Evolutionary conservation across 306 rosid species (phyloP), one percentile per base, ranked within the genome.

Genomic region (Nissolia schottii): DNA sequence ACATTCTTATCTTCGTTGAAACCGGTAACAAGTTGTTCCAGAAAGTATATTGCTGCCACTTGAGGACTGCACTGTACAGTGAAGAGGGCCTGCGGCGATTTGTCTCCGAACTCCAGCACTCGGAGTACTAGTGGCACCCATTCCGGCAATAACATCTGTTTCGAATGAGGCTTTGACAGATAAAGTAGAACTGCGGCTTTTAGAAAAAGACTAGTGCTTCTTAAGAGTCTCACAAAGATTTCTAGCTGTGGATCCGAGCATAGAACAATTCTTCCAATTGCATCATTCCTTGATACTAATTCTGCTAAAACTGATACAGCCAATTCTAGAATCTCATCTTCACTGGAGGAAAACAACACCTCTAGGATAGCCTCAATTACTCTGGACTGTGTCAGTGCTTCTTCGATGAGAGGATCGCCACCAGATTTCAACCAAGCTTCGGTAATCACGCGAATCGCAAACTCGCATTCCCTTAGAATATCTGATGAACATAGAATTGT

Each of bases 161-260:
- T 86, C 7, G 93, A 90, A 58, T 56, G 74, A 3, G 96, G 93
- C 78, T 83, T 82, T 67, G 70, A 55, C 12, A 88, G 79, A 74
- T 84, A 86, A 48, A 90, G 93, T 55, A 88, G 76, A 70, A 85
- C 77, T n/a, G 96, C 82, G 38, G 93, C 87, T 78, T 88, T 90
- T n/a, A 84, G 77, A 64, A 86, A 90, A 12, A 90, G 78, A 57
- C 81, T 74, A 63, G 67, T 77, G 51, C 82, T 88, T 76, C 87
- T 87, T 7, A 88, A 46, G 69, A 86, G 87, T 78, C 84, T 82
- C 51, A 77, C 45, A 73, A 86, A 84, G 65, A 79, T 81, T 61
- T 81, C 82, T 18, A 90, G 93, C 72, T 81, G 90, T 57, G 93
- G 88, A 83, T 90, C 96, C 1, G 69, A 81, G 58, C 75, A 81